phyloP scores from a whole-genome alignment of 1,284 basidiomycete species.

The Wallemia ichthyophaga region DNA sequence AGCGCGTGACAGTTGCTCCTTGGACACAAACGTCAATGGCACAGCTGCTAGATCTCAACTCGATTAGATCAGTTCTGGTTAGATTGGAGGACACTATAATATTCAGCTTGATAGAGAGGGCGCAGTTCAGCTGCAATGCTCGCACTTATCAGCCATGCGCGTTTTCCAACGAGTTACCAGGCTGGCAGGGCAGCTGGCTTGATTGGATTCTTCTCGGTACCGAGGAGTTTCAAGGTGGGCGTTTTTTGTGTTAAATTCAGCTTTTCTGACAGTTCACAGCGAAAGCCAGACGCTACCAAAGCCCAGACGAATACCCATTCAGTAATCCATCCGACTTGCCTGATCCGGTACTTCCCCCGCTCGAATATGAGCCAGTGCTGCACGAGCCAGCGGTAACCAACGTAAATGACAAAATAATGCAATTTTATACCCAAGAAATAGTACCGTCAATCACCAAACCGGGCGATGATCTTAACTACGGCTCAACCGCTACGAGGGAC shows the following conservation, averaged over 20 bases:
- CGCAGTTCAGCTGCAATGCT: slow-evolving; percentile 85
- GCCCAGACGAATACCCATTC: slow-evolving; percentile 95
- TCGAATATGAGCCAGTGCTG: slow-evolving; percentile 46
- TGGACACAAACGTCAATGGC: background rate
- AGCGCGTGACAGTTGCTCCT: background rate
- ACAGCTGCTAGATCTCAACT: slow-evolving; percentile 41
- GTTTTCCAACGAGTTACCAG: slow-evolving; percentile 37
- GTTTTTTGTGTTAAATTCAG: background rate
- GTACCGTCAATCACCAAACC: slow-evolving; percentile 53
- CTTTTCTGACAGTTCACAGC: slow-evolving; percentile 23
- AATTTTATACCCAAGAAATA: slow-evolving; percentile 58
- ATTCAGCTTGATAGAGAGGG: slow-evolving; percentile 78
- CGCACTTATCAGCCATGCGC: slow-evolving; percentile 53
- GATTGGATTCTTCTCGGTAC: slow-evolving; percentile 93
- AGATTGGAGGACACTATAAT: slow-evolving; percentile 96
- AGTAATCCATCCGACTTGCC: slow-evolving; percentile 41
- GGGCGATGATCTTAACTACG: slow-evolving; percentile 90
- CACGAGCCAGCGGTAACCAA: slow-evolving; percentile 51
- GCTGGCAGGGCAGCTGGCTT: slow-evolving; percentile 62
- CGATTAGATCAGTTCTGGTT: slow-evolving; percentile 57
- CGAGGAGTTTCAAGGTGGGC: slow-evolving; percentile 71
- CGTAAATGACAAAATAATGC: slow-evolving; percentile 53
- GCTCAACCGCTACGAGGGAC: slow-evolving; percentile 73
- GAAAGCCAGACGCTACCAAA: slow-evolving; percentile 57
- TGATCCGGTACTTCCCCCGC: slow-evolving; percentile 42